Evolutionary conservation across 768 basidiomycete species (phyloP), one percentile per base, ranked within the genome.

Genomic region (Lactarius hengduanensis): DNA sequence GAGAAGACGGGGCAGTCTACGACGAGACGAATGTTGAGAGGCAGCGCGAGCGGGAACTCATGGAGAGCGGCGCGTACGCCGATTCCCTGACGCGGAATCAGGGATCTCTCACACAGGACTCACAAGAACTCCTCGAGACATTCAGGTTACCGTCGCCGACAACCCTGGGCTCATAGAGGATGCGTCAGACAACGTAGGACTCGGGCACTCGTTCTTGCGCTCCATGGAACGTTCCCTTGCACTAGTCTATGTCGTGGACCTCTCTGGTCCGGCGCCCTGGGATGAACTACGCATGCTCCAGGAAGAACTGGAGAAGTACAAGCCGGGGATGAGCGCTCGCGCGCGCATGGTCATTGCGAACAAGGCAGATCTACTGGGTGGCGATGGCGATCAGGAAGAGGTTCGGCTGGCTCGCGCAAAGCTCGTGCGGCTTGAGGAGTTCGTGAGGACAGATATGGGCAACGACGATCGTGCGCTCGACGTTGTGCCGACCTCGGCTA

Each of bases 91-190:
- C 85, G 1, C 79, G 84, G 26, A 86, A 87, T 69, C 81, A 85
- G 71, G 66, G 61, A 9, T 34, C 30, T 15, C 11, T 4, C 22
- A 2, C 26, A 53, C 13, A 18, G 10, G 65, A 70, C 54, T 68
- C 71, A 1, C 66, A 75, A 28, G 59, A 71, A 43, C 73, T 76
- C 13, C 62, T 75, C 16, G 96, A 98, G 76, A 77, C 80, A 5
- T 89, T 93, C 75, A 85, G 97, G 11, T 97, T 81, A 97, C 94
- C 16, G 88, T 99, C 70, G 92, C 95, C 43, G 97, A 99, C 78
- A 98, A 98, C 74, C 97, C 97, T 0, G 97, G 97, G 9, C 86
- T 98, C 55, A 88, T 98, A 64, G 83, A 86, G 10, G 81, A 84
- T 16, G 92, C 95, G 3, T 91, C 93, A 3, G 87, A 93, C 72